Conservation (phyloP, 2,329 filamentous ascomycete species). For the Daldinia eschscholtzii region DNA sequence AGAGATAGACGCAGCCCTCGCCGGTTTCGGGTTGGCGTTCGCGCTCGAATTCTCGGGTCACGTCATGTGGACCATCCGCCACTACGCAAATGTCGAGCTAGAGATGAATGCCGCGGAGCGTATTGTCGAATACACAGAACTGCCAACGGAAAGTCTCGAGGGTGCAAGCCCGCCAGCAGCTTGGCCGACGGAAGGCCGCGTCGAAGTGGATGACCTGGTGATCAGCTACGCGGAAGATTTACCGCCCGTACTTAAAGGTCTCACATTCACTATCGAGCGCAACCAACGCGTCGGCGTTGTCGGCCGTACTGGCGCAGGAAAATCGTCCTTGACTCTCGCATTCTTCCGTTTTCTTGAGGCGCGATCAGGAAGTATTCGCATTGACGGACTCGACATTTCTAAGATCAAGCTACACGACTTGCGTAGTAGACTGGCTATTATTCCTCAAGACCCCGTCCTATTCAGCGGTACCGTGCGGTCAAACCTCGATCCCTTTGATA, state of each 20-base stretch:
- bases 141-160: constrained; percentile 74
- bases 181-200: constrained; percentile 80
- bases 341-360: constrained; percentile 83
- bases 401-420: constrained; percentile 77
- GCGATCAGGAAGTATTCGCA: constrained; percentile 72
- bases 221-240: constrained; percentile 79
- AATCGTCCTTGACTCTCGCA: constrained; percentile 80
- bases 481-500: constrained; percentile 82
- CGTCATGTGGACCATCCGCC: constrained; percentile 65
- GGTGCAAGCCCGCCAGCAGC: constrained; percentile 73
- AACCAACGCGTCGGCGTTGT: constrained; percentile 82
- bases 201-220: constrained; percentile 80
- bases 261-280: constrained; percentile 74
- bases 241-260: constrained; percentile 75
- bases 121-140: constrained; percentile 78
- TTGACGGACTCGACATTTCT: constrained; percentile 81
- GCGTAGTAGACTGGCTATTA: constrained; percentile 81
- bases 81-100: constrained; percentile 78
- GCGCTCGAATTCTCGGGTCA: constrained; percentile 75
- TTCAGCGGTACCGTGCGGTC: constrained; percentile 83
- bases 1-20: constrained; percentile 75
- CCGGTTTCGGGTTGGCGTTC: constrained; percentile 81
- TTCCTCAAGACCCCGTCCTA: constrained; percentile 83
- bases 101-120: constrained; percentile 85
- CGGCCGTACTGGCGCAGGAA: constrained; percentile 82